Conservation (phyloP, 2,329 filamentous ascomycete genomes). For the Cercospora citrullina region DNA sequence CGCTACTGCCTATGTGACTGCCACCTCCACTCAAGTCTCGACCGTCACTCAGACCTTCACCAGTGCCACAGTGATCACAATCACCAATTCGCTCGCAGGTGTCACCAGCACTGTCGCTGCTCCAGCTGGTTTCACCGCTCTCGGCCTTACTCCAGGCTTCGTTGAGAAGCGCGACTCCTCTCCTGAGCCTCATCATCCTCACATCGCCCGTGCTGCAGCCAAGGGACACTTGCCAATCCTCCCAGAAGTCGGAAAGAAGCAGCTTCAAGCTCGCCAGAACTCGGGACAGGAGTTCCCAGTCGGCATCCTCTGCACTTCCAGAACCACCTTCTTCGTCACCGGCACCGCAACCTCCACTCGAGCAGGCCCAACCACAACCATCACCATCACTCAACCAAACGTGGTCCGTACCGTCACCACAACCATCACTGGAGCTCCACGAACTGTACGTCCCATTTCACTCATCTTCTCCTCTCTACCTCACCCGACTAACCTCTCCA, state of each 20-base stretch:
- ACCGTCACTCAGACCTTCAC: constrained; percentile 11
- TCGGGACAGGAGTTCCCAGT: constrained; percentile 6
- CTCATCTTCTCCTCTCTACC: not conserved
- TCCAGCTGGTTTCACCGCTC: constrained; percentile 13
- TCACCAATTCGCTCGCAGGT: constrained; percentile 5
- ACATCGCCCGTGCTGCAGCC: constrained; percentile 4
- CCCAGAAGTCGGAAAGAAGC: not conserved
- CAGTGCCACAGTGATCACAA: not conserved
- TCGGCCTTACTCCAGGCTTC: constrained; percentile 6
- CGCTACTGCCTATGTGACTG: not conserved
- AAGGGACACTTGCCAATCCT: constrained; percentile 4
- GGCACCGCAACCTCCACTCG: not conserved
- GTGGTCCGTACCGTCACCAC: constrained; percentile 6
- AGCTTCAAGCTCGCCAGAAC: constrained; percentile 6
- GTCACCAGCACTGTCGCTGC: constrained; percentile 2
- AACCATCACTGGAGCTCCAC: not conserved
- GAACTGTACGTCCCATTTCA: not conserved
- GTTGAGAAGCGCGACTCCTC: constrained; percentile 5
- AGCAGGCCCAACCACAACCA: not conserved
- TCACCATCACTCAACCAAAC: not conserved
- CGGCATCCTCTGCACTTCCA: constrained; percentile 10
- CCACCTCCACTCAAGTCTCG: constrained; percentile 9
- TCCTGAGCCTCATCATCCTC: not conserved
- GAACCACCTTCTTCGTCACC: constrained; percentile 14
- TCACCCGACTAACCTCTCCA: not conserved